Evolutionary conservation across 345 rosid genomes (phyloP).

Genomic region (Gossypium ekmanianum): DNA sequence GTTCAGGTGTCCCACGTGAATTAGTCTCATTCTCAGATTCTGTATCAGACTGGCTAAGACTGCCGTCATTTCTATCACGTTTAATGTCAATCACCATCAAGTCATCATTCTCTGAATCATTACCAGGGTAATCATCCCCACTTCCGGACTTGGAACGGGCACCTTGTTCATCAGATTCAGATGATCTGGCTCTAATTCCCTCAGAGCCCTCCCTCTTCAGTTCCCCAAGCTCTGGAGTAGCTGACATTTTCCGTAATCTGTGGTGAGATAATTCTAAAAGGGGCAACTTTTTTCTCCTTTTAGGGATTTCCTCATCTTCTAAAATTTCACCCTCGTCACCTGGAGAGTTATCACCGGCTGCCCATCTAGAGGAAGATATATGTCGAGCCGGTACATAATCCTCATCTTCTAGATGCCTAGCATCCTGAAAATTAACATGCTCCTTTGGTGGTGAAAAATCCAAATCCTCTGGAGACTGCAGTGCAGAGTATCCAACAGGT

Average conservation of each 20-base stretch:
- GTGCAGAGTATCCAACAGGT: conserved; percentile 23
- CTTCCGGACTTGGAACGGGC: conserved; percentile 44
- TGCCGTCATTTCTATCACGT: conserved; percentile 28
- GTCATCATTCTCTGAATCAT: conserved; percentile 55
- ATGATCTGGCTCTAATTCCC: conserved; percentile 47
- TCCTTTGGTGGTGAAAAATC: conserved; percentile 40
- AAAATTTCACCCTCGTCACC: conserved; percentile 34
- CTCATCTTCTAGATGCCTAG: conserved; percentile 52
- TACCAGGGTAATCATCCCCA: conserved; percentile 46
- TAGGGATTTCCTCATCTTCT: conserved; percentile 58
- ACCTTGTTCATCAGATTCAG: conserved; percentile 61
- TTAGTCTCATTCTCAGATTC: conserved; percentile 55
- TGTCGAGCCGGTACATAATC: conserved; percentile 73
- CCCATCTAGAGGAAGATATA: conserved; percentile 98
- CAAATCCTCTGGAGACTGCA: conserved; percentile 37
- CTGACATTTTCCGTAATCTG: conserved; percentile 39
- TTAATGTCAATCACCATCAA: conserved; percentile 66
- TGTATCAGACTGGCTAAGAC: conserved; percentile 38
- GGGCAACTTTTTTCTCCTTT: conserved; percentile 58
- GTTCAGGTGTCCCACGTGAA: conserved; percentile 52
- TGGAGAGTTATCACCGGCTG: conserved; percentile 80
- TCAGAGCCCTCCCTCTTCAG: conserved; percentile 53
- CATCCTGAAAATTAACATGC: conserved; percentile 38
- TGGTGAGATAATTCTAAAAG: conserved; percentile 35
- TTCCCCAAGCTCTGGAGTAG: conserved; percentile 63